These are phyloP conservation scores for Hymenoscyphus infarciens DNA, from an alignment of 2,329 filamentous ascomycete genomes.

Conservation along the genomic window DNA sequence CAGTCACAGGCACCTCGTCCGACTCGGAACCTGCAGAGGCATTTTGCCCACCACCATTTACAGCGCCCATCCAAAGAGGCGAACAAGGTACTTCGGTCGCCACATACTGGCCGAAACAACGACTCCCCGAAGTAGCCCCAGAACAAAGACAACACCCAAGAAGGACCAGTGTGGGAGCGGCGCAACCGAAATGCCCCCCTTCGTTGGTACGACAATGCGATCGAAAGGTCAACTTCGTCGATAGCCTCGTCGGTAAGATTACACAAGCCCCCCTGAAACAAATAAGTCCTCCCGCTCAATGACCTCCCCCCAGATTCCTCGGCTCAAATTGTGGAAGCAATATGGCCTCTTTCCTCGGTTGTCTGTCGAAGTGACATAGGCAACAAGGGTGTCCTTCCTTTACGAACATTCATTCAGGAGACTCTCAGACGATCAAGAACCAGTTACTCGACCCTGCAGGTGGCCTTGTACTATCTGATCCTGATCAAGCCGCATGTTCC, in stretches of 20 bases:
- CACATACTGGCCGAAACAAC: constrained; percentile 35
- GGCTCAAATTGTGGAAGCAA: constrained; percentile 93
- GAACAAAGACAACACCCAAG: constrained; percentile 64
- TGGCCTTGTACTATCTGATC: constrained; percentile 93
- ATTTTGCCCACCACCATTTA: constrained; percentile 39
- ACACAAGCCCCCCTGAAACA: constrained; percentile 27
- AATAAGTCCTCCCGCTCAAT: constrained; percentile 36
- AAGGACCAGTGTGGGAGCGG: constrained; percentile 51
- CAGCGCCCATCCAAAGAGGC: constrained; percentile 31
- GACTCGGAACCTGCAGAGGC: constrained; percentile 46
- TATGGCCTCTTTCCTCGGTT: constrained; percentile 89
- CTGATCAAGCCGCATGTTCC: constrained; percentile 90
- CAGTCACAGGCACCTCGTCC: constrained; percentile 55
- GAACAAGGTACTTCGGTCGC: constrained; percentile 32
- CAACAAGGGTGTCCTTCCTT: constrained; percentile 74
- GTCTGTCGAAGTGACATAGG: constrained; percentile 70
- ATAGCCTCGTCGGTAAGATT: constrained; percentile 91
- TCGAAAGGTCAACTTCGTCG: constrained; percentile 92
- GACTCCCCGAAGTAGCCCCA: constrained; percentile 46
- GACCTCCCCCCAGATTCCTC: constrained; percentile 71
- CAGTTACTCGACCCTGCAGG: constrained; percentile 95
- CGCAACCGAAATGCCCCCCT: constrained; percentile 63
- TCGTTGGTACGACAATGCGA: constrained; percentile 81
- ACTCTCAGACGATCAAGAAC: constrained; percentile 91
- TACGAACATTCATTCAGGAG: constrained; percentile 96